Base-by-base conservation (phyloP, 176 grass and related monocot species). In the Thalia dealbata region DNA sequence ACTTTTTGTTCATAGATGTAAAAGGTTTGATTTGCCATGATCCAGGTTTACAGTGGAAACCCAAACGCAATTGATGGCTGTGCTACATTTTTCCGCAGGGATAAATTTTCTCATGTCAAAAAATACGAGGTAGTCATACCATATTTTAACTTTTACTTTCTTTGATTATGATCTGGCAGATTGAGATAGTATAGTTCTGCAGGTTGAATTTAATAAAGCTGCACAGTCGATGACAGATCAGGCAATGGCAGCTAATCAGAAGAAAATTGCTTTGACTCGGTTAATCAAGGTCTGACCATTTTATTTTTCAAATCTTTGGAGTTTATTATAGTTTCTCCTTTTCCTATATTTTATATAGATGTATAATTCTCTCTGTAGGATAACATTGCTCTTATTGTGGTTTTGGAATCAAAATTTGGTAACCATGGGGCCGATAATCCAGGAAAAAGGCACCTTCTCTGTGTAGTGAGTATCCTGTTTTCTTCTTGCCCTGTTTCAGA, bases 191-290 rank as follows among this genome's bases (percentile, higher is more conserved):
- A 19, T 72, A 15, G 14, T 25, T 62, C 9, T 78, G 76, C 71
- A 99, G 95, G 95, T 99, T 83, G 90, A 99, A 61, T 99, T 99
- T 64, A 99, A 99, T 79, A 99, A 99, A 81, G 95, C 95, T 79
- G 95, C 95, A 83, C 90, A 99, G 63, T 99, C 95, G 68, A 83
- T 99, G 82, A 95, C 90, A n/a, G 95, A 95, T 55, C 81, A 81
- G 0, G 91, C 88, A 72, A 99, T 99, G 78, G 80, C 83, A 78
- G 25, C 90, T 88, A 30, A 74, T 79, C 95, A 99, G 76, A 91
- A 84, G 83, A 93, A 87, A 81, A 77, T 82, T 58, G 95, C 95
- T 80, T 82, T 99, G 62, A 88, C 55, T 75, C 85, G 95, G 45
- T 81, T 99, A 81, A 81, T 99, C 74, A 99, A 99, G 73, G 95